These are phyloP conservation scores for Entonaema liquescens DNA, from an alignment of 495 filamentous ascomycete genomes.

Conservation along the genomic window DNA sequence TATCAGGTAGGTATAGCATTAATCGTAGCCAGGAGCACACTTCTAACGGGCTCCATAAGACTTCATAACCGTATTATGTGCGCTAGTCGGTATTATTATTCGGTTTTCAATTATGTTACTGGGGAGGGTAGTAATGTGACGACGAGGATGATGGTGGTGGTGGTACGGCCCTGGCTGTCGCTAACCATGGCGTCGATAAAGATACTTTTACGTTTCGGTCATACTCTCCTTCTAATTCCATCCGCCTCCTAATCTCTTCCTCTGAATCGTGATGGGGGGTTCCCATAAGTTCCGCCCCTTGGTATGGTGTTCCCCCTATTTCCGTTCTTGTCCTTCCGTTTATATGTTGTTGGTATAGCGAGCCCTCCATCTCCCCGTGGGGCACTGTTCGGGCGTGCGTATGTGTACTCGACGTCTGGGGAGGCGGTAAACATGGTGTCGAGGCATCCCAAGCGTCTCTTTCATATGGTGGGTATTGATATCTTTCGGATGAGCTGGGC, in stretches of 20 bases:
- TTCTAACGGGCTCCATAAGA: not conserved
- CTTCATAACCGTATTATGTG: not conserved
- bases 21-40: not conserved
- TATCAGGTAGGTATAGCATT: not conserved
- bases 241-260: constrained; percentile 23
- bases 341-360: constrained; percentile 5
- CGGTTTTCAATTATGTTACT: not conserved
- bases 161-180: constrained; percentile 16
- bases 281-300: not conserved
- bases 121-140: constrained; percentile 29
- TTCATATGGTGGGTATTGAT: constrained; percentile 26
- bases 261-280: constrained; percentile 7
- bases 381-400: constrained; percentile 29
- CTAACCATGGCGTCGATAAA: constrained; percentile 29
- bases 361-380: constrained; percentile 38
- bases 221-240: constrained; percentile 37
- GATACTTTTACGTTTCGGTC: constrained; percentile 38
- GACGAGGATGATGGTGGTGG: constrained; percentile 15
- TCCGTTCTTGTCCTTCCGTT: constrained; percentile 17
- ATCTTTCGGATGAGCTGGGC: constrained; percentile 20
- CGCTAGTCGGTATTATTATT: not conserved
- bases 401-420: constrained; percentile 8
- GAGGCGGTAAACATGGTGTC: constrained; percentile 7
- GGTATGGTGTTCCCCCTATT: not conserved
- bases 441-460: constrained; percentile 27